Base-by-base conservation (phyloP, 306 rosid genomes). In the Inga oerstediana region DNA sequence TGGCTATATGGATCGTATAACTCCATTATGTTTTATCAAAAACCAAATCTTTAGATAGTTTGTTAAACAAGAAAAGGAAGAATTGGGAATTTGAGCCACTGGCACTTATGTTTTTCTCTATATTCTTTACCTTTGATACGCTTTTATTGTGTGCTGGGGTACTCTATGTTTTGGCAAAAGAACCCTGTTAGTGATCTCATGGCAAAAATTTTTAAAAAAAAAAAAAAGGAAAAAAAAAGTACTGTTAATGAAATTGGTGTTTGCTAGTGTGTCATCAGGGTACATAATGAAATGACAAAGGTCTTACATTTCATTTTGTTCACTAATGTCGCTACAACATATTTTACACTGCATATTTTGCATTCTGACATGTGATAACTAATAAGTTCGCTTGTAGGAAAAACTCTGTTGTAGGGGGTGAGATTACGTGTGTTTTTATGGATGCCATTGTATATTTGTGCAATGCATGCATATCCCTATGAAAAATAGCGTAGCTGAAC, bases 401-500 rank as follows among this genome's bases (percentile, higher is more conserved):
- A 83, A 70, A 22, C 46, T 44, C 34, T 58, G 11, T 37, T 0
- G n/a, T 13, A 15, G 16, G 82, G 30, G 20, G 8, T 41, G 34
- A 10, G 43, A 30, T 75, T 9, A 75, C 20, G 15, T 14, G 30
- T 39, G 20, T 72, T 41, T 56, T 10, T 13, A 4, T 51, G 39
- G 34, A 16, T n/a, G 32, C 43, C 80, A 62, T 35, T 62, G 70
- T 78, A 51, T 79, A 51, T 51, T 20, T 64, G 74, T 72, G 49
- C 48, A 72, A 30, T 75, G 62, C 62, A 56, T 19, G 62, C 32
- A 59, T 22, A 35, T 27, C 9, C 79, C 32, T 11, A 13, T 72
- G 65, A 56, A 72, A 59, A 54, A 46, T 44, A 61, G 74, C 54
- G 32, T 67, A 15, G 43, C 54, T 24, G 27, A 75, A 54, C 30